Evolutionary conservation across 176 grass and related monocot species (phyloP), one percentile per base, ranked within the genome.

Genomic region (Ampelocalamus luodianensis): DNA sequence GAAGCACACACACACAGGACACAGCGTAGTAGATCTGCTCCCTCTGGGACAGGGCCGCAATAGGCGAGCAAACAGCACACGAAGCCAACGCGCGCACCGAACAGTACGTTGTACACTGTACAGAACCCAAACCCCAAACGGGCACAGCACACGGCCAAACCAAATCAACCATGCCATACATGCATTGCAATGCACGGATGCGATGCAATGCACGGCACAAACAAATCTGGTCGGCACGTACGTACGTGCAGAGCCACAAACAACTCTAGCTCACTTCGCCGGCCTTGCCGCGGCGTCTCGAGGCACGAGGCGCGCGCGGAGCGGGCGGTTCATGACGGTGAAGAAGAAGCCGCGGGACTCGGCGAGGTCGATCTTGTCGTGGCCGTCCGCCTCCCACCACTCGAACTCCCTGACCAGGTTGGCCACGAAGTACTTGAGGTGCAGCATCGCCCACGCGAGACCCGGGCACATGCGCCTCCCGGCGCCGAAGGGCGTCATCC

Each of bases 371-470:
- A 91, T 80, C 11, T 27, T 5, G 26, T 79, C 24, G 5, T 84
- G 44, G 27, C 79, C 80, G 18, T 58, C 62, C 13, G 53, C 74
- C 54, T 27, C 42, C 71, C 38, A 1, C 88, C 88, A 74, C 71
- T 89, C 87, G 40, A 90, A 85, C n/a, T 85, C 88, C 37, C 20
- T 66, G 2, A 80, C 75, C 8, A 80, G 36, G 63, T 85, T 84
- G 2, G 64, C 87, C 22, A 85, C 87, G 17, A 89, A 65, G 61
- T 80, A 85, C 50, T 87, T 5, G 3, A 90, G 36, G 46, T 79
- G 10, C 16, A 90, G 58, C 83, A 90, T 58, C 11, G 73, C 89
- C 17, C 54, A 1, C 15, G 71, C 76, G 16, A 86, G 15, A 14
- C 66, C 84, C 40, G 75, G 75, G 84, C 76, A 86, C 0, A 27